phyloP scores from a whole-genome alignment of 164 flowering plant species.

The Chimonanthus salicifolius region DNA sequence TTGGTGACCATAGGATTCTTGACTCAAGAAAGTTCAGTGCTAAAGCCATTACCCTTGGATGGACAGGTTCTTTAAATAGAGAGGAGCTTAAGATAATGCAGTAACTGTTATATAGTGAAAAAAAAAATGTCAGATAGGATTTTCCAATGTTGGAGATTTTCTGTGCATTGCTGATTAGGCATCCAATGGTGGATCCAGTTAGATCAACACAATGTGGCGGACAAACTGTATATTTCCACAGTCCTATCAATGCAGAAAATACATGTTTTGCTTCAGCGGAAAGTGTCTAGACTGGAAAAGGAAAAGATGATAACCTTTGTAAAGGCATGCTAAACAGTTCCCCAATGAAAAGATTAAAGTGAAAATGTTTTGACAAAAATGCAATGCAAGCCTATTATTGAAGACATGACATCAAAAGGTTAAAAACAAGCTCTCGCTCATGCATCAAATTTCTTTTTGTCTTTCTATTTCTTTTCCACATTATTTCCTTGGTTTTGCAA shows the following conservation, averaged over 20 bases:
- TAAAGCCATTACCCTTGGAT: too few species aligned
- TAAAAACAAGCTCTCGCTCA: background rate
- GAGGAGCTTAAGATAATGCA: too few species aligned
- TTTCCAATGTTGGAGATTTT: background rate
- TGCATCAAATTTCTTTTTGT: background rate
- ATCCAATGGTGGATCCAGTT: background rate
- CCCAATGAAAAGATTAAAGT: conserved; percentile 1
- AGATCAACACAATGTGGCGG: background rate
- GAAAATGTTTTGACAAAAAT: conserved; percentile 6
- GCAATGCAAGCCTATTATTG: background rate
- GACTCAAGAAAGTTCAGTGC: too few species aligned
- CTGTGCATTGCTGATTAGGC: background rate
- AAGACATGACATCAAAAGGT: conserved; percentile 1
- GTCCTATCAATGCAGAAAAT: background rate
- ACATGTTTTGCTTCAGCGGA: background rate
- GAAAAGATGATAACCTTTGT: background rate
- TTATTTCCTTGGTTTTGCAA: background rate
- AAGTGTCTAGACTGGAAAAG: background rate
- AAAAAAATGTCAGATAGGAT: too few species aligned
- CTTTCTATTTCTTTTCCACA: background rate
- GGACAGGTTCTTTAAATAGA: too few species aligned
- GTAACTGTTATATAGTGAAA: too few species aligned
- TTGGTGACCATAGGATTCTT: too few species aligned
- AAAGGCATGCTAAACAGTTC: conserved; percentile 4
- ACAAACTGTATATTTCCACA: background rate